Percentiles rank a stretch among this genome's conserved stretches.
Evolutionary conservation across 306 rosid species (phyloP).

Genomic region (Lathyrus aphaca): DNA sequence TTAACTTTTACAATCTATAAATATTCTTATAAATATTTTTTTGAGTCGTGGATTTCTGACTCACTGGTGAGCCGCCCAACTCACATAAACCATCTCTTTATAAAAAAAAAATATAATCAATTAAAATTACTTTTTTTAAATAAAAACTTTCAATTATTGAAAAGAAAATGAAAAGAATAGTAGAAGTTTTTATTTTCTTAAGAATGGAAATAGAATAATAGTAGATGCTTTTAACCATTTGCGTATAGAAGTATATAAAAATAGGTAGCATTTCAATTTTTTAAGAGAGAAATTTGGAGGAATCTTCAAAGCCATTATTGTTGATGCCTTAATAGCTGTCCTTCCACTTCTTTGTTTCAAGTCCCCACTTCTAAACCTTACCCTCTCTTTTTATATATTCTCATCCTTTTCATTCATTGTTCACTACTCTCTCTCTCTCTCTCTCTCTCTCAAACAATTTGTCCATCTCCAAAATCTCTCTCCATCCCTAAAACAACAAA

Average conservation of each 20-base stretch:
- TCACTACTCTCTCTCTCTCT: conserved; percentile 24
- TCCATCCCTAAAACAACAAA: neutral
- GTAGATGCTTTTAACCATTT: conserved; percentile 8
- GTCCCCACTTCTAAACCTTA: conserved; percentile 31
- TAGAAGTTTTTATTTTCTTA: neutral
- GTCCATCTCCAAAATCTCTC: neutral
- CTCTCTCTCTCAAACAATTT: neutral
- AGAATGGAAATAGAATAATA: neutral
- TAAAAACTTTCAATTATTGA: neutral
- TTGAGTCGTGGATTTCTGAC: too few relatives aligned
- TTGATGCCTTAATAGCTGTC: conserved; percentile 49
- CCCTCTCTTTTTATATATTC: conserved; percentile 46
- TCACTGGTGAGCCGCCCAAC: too few relatives aligned
- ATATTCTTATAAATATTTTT: too few relatives aligned
- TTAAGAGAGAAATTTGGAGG: conserved; percentile 39
- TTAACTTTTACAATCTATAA: too few relatives aligned
- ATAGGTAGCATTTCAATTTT: conserved; percentile 1
- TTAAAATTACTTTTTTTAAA: neutral
- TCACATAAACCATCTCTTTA: too few relatives aligned
- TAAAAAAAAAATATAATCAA: too few relatives aligned
- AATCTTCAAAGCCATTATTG: conserved; percentile 47
- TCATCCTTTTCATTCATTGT: conserved; percentile 18
- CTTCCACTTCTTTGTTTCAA: conserved; percentile 1
- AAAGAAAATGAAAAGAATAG: neutral
- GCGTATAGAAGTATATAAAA: conserved; percentile 1